These are phyloP conservation scores for grape (Vitis vinifera) DNA, from an alignment of 164 flowering plant species.

Conservation along the genomic window ASM3070453v1 NC_081812.1:22214001-22214500, in stretches of 20 bases:
- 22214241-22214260: slow-evolving; percentile 73
- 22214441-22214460: slow-evolving; percentile 74
- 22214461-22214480: slow-evolving; percentile 75
- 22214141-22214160: slow-evolving; percentile 76
- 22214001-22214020: slow-evolving; percentile 57
- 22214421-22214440: slow-evolving; percentile 80
- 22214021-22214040: slow-evolving; percentile 66
- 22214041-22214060: slow-evolving; percentile 78
- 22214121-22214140: slow-evolving; percentile 74
- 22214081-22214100: slow-evolving; percentile 83
- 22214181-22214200: slow-evolving; percentile 90
- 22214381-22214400: slow-evolving; percentile 85
- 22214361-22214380: slow-evolving; percentile 94
- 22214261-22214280: slow-evolving; percentile 67
- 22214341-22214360: slow-evolving; percentile 84
- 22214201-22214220: slow-evolving; percentile 90
- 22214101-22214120: slow-evolving; percentile 77
- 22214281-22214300: slow-evolving; percentile 78
- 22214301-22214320: slow-evolving; percentile 69
- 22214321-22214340: slow-evolving; percentile 71
- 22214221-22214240: slow-evolving; percentile 90
- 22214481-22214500: slow-evolving; percentile 91
- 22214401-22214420: slow-evolving; percentile 79
- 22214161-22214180: slow-evolving; percentile 84
- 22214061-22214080: slow-evolving; percentile 66